Evolutionary conservation across 176 grass and related monocot species (phyloP).

Genomic region (Bothriochloa decipiens): DNA sequence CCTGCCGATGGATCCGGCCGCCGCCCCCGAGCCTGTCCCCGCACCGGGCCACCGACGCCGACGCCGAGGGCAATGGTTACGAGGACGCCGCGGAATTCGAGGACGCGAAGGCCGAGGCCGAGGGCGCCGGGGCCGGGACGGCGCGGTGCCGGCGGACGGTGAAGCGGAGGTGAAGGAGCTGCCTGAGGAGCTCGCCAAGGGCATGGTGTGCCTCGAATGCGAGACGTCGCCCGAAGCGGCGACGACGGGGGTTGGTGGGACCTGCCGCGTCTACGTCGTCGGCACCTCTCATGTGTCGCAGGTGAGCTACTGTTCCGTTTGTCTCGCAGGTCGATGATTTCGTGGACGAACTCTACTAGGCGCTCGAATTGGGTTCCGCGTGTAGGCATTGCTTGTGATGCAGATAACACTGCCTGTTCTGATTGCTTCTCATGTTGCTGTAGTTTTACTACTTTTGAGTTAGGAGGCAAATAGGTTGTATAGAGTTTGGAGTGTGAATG

Average conservation of each 20-base stretch:
- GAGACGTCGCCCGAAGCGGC: slow-evolving; percentile 55
- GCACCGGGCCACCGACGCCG: neutral
- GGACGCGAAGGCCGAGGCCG: slow-evolving; percentile 21
- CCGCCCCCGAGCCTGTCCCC: slow-evolving; percentile 21
- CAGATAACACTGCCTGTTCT: neutral
- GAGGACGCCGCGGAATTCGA: slow-evolving; percentile 28
- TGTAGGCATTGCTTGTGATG: slow-evolving; percentile 12
- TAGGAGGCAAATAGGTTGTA: neutral
- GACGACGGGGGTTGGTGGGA: slow-evolving; percentile 38
- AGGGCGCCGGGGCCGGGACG: neutral
- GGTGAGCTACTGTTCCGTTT: slow-evolving; percentile 37
- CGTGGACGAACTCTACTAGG: neutral
- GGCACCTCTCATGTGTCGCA: slow-evolving; percentile 83
- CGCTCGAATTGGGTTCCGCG: neutral
- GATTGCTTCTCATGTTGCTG: neutral
- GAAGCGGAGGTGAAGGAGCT: slow-evolving; percentile 45
- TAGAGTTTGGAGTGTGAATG: slow-evolving; percentile 9
- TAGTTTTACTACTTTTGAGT: neutral
- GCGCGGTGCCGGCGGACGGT: neutral
- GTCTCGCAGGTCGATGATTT: neutral
- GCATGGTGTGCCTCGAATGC: slow-evolving; percentile 64
- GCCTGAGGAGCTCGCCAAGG: slow-evolving; percentile 67
- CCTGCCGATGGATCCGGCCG: slow-evolving; percentile 61
- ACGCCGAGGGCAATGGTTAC: slow-evolving; percentile 11
- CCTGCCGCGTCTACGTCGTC: slow-evolving; percentile 71